Conservation (phyloP, 495 filamentous ascomycete species). For the Neohortaea acidophila region DNA sequence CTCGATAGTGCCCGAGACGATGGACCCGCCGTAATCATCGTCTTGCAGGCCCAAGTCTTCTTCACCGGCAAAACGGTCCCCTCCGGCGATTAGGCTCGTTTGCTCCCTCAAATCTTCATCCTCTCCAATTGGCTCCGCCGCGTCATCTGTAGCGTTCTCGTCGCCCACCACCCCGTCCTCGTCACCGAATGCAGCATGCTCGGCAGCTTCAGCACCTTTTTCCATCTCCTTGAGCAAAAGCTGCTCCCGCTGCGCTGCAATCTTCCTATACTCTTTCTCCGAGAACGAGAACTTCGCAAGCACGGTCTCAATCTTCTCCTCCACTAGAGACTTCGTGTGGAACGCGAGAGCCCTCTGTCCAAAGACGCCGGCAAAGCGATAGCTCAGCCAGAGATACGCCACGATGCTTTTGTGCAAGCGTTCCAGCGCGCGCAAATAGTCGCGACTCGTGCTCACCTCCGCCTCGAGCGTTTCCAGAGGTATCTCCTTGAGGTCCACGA, state of each 20-base stretch:
- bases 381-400: conserved; percentile 75
- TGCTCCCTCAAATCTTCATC: background rate
- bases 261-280: conserved; percentile 10
- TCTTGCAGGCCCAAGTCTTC: conserved; percentile 2
- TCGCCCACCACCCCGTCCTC: background rate
- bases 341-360: conserved; percentile 58
- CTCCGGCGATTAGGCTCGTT: background rate
- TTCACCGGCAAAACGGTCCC: conserved; percentile 11
- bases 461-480: conserved; percentile 28
- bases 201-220: background rate
- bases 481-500: conserved; percentile 41
- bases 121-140: background rate
- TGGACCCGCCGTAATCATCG: too few species aligned
- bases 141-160: background rate
- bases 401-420: conserved; percentile 64
- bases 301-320: conserved; percentile 56
- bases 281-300: conserved; percentile 34
- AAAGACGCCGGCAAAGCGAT: conserved; percentile 61
- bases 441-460: conserved; percentile 24
- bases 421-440: conserved; percentile 53
- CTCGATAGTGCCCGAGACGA: too few species aligned
- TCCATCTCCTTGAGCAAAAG: conserved; percentile 2
- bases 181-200: background rate
- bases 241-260: conserved; percentile 9
- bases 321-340: conserved; percentile 64